Base-by-base conservation (phyloP, 2,329 filamentous ascomycete species). In the Dactylellina leptospora region DNA sequence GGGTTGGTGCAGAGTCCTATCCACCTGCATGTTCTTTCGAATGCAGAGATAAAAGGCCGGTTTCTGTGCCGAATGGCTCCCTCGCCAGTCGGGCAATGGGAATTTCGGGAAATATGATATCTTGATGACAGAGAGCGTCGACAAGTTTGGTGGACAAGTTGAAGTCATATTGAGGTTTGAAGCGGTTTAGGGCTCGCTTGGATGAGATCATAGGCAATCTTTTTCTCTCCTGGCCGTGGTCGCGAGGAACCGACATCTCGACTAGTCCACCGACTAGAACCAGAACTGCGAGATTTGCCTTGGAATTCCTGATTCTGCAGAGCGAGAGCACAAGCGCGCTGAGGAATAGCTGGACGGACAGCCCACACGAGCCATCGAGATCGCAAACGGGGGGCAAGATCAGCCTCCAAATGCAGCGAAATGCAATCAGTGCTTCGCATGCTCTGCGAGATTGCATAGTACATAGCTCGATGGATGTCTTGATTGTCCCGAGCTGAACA, bases 331-430 rank as follows among this genome's bases (percentile, higher is more conserved):
- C 28, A 23, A 20, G 38, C 23, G 51, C 50, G 42, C 60, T 64
- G 28, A 66, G 42, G 61, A 47, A 62, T 62, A 62, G 58, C 59
- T 55, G 47, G 56, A 27, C n/a, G n/a, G n/a, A n/a, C n/a, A n/a
- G n/a, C n/a, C n/a, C n/a, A n/a, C n/a, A n/a, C n/a, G n/a, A n/a
- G 11, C 8, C 36, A 16, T 9, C 20, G 10, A 36, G 13, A 9
- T 42, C 36, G 16, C 42, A 59, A 45, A 22, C 23, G 54, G n/a
- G n/a, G n/a, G 62, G 48, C 40, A 47, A 44, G 62, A 68, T 68
- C 62, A 68, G 54, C 62, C 62, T 59, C 54, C 36, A 66, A 38
- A 42, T 48, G 60, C 25, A 64, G 50, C 36, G 42, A 56, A 47
- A 54, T 53, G 38, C 58, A 30, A 38, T 61, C 44, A 60, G 45